Evolutionary conservation across 2,329 filamentous ascomycete genomes (phyloP).

Genomic region (Tolypocladium tropicale): DNA sequence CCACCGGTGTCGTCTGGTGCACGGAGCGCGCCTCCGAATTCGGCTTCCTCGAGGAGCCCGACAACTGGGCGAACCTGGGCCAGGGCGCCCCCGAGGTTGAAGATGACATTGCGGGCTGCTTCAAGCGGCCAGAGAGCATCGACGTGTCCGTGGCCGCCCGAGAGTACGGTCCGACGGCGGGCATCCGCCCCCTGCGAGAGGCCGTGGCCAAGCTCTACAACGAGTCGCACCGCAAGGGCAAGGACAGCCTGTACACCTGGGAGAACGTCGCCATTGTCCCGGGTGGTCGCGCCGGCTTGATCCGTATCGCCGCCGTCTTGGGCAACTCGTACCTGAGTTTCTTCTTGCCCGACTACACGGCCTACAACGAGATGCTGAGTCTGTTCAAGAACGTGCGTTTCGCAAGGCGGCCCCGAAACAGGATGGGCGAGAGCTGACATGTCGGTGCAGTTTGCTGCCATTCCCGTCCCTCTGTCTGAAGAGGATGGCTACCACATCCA

Average conservation of each 20-base stretch:
- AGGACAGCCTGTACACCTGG: slow-evolving; percentile 85
- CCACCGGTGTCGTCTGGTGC: slow-evolving; percentile 91
- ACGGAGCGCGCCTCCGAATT: slow-evolving; percentile 81
- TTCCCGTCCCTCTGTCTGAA: slow-evolving; percentile 74
- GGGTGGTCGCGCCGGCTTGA: slow-evolving; percentile 83
- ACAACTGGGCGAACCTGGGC: slow-evolving; percentile 83
- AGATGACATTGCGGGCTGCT: slow-evolving; percentile 83
- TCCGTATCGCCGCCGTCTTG: slow-evolving; percentile 86
- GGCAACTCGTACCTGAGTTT: slow-evolving; percentile 89
- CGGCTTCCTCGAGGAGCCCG: slow-evolving; percentile 74
- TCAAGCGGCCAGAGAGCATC: slow-evolving; percentile 68
- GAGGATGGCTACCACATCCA: slow-evolving; percentile 90
- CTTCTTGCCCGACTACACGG: slow-evolving; percentile 92
- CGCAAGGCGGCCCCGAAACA: neutral
- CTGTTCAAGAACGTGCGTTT: slow-evolving; percentile 73
- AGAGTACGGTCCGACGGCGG: slow-evolving; percentile 89
- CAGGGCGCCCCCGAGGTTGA: slow-evolving; percentile 93
- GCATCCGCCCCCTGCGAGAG: slow-evolving; percentile 81
- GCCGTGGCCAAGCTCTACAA: slow-evolving; percentile 92
- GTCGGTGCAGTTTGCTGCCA: slow-evolving; percentile 61
- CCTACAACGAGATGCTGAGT: slow-evolving; percentile 95
- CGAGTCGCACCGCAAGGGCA: slow-evolving; percentile 78
- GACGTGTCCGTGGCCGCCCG: slow-evolving; percentile 68
- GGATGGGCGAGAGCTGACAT: neutral
- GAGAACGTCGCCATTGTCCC: slow-evolving; percentile 97